These are phyloP conservation scores for Scutellaria baicalensis DNA, from an alignment of 257 asterid species.

Conservation along the genomic window DNA sequence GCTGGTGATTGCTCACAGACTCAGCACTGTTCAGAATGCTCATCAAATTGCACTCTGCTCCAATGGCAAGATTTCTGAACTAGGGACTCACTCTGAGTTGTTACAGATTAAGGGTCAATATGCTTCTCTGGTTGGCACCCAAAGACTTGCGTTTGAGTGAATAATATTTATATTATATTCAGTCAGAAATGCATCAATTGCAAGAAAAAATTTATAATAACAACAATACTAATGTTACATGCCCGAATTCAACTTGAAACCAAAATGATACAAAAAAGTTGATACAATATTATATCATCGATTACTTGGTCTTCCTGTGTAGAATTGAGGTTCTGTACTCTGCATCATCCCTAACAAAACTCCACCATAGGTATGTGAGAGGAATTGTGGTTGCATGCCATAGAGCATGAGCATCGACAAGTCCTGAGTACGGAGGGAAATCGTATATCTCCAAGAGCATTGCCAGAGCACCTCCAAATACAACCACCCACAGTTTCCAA, in stretches of 20 bases:
- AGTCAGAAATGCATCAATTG: slow-evolving; percentile 25
- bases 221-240: not conserved
- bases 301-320: slow-evolving; percentile 53
- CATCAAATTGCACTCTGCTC: slow-evolving; percentile 75
- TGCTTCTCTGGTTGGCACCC: slow-evolving; percentile 83
- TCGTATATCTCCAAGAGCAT: slow-evolving; percentile 69
- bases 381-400: slow-evolving; percentile 84
- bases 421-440: slow-evolving; percentile 68
- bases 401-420: slow-evolving; percentile 75
- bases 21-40: slow-evolving; percentile 94
- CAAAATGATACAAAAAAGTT: not conserved
- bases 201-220: slow-evolving; percentile 32
- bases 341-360: slow-evolving; percentile 66
- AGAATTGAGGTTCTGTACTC: slow-evolving; percentile 57
- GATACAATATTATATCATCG: not conserved
- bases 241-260: slow-evolving; percentile 4
- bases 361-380: slow-evolving; percentile 75
- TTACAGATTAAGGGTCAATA: slow-evolving; percentile 63
- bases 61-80: slow-evolving; percentile 76
- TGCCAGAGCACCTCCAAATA: slow-evolving; percentile 52
- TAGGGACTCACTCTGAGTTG: slow-evolving; percentile 83
- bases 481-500: slow-evolving; percentile 64
- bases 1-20: slow-evolving; percentile 90
- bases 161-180: too few relatives aligned
- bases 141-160: slow-evolving; percentile 90